Conservation (phyloP, 257 asterid genomes). For the Solanum sejunctum region DNA sequence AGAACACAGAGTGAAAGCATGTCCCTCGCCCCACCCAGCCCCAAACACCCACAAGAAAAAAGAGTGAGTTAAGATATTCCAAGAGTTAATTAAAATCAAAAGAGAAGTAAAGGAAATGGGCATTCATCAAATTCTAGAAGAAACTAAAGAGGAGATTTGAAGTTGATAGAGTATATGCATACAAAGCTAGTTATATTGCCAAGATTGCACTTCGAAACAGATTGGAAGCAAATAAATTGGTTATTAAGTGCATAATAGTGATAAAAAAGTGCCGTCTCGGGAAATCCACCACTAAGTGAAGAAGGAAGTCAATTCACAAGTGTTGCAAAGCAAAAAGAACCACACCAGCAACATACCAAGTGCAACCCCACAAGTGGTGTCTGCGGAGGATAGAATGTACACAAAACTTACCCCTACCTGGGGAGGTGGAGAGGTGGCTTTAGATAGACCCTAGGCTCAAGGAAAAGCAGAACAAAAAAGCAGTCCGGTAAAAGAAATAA, state of each 20-base stretch:
- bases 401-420: background rate
- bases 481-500: background rate
- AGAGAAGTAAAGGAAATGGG: background rate
- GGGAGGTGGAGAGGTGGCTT: background rate
- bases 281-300: background rate
- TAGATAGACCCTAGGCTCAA: background rate
- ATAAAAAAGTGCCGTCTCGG: background rate
- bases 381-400: background rate
- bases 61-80: background rate
- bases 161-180: background rate
- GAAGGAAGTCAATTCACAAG: background rate
- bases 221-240: background rate
- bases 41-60: background rate
- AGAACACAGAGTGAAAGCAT: background rate
- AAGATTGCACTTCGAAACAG: background rate
- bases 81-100: background rate
- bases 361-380: background rate
- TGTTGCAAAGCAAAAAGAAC: background rate
- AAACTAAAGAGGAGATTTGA: background rate
- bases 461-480: background rate
- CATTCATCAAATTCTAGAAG: background rate
- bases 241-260: background rate
- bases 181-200: background rate
- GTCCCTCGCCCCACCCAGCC: background rate
- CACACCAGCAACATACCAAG: background rate